Base-by-base conservation (phyloP, 768 basidiomycete species). In the Lyophyllum atratum region DNA sequence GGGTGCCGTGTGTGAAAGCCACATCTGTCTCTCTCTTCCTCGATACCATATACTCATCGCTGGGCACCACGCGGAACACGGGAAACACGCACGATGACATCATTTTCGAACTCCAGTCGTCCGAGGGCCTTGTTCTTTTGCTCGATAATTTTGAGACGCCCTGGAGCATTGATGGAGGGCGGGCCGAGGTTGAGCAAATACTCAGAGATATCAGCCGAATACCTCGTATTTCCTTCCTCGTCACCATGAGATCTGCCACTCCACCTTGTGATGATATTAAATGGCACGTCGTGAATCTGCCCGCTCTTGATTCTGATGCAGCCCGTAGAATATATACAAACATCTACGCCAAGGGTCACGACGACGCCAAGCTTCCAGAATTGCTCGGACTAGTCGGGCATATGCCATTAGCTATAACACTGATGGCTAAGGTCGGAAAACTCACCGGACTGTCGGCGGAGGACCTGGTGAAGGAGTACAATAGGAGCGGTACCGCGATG, bases 111-210 rank as follows among this genome's bases (percentile, higher is more conserved):
- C 68, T 71, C 24, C 8, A 33, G 4, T 28, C 17, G 8, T 19
- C 34, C 19, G 47, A 31, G n/a, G 21, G 28, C 6, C 21, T 50
- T 15, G n/a, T 43, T 7, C 17, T 78, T 26, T 54, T 76, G 17
- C 62, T 78, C 6, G 76, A 77, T 53, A 74, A 77, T 49, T 76
- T 78, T 51, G 76, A 78, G 62, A 74, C 74, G 7, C 67, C 72
- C 5, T 76, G 75, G 76, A 65, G 71, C 49, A 56, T 53, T 4
- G 56, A 49, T 26, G 60, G 58, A 1, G 57, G 48, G 15, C 49
- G 61, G 22, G 62, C 73, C 25, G 61, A 64, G 24, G n/a, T 62
- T 72, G n/a, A 44, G 15, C 42, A 22, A 19, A 4, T 53, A 6
- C 52, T 45, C 5, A 42, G 43, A 21, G 42, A 43, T 8, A 29